A percentile compares a stretch with the other conserved stretches of the same genome.
Conservation (phyloP, 768 basidiomycete genomes). For the Leccinum subgranulosum region DNA sequence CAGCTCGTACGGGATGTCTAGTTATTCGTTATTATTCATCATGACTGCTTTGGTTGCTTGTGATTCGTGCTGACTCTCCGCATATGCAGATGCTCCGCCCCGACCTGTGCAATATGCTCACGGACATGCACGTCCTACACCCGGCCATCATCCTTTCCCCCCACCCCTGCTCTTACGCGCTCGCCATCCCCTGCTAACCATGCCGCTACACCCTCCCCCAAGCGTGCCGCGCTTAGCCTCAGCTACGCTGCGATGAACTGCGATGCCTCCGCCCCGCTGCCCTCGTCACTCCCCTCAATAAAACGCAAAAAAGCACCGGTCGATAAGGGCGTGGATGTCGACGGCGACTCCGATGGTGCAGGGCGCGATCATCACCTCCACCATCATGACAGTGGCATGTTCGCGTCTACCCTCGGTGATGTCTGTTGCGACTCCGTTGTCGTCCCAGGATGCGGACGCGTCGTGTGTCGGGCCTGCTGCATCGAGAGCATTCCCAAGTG, state of each 20-base stretch:
- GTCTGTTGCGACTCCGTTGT: constrained; percentile 9
- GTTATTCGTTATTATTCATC: neutral
- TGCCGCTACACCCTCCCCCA: constrained; percentile 21
- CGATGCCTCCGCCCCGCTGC: neutral
- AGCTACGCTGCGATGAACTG: constrained; percentile 23
- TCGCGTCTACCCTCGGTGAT: neutral
- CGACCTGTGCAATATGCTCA: constrained; percentile 36
- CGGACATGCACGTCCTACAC: constrained; percentile 36
- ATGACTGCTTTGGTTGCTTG: neutral
- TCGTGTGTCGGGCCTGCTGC: constrained; percentile 34
- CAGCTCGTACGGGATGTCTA: neutral
- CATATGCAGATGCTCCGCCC: constrained; percentile 29
- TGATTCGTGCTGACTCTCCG: constrained; percentile 3
- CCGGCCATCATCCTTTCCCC: constrained; percentile 31
- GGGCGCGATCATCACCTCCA: neutral
- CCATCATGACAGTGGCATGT: neutral
- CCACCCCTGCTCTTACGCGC: constrained; percentile 36
- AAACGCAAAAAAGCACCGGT: constrained; percentile 30
- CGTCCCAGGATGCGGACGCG: constrained; percentile 34
- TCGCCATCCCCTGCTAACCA: constrained; percentile 29
- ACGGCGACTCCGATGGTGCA: constrained; percentile 1
- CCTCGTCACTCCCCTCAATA: neutral
- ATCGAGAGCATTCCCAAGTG: constrained; percentile 36
- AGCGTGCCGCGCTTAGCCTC: constrained; percentile 26
- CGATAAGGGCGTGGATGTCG: constrained; percentile 18